These are phyloP conservation scores for Alternaria triticina DNA, from an alignment of 2,329 filamentous ascomycete species.

Conservation along the genomic window DNA sequence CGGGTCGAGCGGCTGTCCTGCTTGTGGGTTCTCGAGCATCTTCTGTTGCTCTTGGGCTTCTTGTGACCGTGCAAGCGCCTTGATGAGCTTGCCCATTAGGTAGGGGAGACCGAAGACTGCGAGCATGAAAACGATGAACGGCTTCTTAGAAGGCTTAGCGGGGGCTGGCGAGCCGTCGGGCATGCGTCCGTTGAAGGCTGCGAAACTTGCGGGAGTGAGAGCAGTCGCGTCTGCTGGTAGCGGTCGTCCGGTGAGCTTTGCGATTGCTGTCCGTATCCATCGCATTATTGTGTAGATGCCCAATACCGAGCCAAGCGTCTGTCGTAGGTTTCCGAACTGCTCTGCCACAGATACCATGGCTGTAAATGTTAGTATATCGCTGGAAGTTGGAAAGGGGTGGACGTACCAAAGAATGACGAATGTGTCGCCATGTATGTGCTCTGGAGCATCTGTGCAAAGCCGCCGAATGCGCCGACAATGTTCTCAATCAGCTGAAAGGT, in stretches of 20 bases:
- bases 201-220: constrained; percentile 89
- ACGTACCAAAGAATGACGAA: constrained; percentile 94
- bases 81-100: constrained; percentile 95
- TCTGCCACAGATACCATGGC: constrained; percentile 99
- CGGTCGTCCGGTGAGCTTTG: constrained; percentile 90
- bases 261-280: constrained; percentile 90
- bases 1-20: constrained; percentile 71
- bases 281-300: constrained; percentile 96
- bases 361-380: constrained; percentile 22
- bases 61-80: constrained; percentile 78
- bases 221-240: constrained; percentile 85
- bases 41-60: constrained; percentile 78
- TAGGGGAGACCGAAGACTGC: constrained; percentile 96
- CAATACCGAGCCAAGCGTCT: constrained; percentile 89
- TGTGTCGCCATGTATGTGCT: constrained; percentile 99
- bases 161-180: constrained; percentile 70
- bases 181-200: constrained; percentile 78
- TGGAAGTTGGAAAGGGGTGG: neutral
- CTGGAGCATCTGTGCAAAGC: constrained; percentile 98
- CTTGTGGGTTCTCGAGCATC: constrained; percentile 58
- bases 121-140: constrained; percentile 92
- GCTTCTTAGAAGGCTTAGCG: constrained; percentile 86
- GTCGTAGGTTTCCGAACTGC: constrained; percentile 91
- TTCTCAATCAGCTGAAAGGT: constrained; percentile 99
- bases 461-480: constrained; percentile 93